Evolutionary conservation across 257 asterid genomes (phyloP).

Genomic region (Solanum appendiculatum): DNA sequence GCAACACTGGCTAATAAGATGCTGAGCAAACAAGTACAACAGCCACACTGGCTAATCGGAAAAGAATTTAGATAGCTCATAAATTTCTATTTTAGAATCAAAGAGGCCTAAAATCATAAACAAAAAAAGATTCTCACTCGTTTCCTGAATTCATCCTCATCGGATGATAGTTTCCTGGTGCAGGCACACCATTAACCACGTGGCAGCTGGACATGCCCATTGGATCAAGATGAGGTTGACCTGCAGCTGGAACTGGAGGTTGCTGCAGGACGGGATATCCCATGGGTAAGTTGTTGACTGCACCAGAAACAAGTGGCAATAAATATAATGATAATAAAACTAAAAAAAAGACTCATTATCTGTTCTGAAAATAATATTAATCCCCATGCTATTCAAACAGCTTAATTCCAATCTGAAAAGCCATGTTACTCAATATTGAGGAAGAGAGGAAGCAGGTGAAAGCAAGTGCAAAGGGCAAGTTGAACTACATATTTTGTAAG

Average conservation of each 20-base stretch:
- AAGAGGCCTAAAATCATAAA: not conserved
- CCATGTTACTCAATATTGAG: not conserved
- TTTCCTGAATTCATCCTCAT: slow-evolving; percentile 83
- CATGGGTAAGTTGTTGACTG: slow-evolving; percentile 91
- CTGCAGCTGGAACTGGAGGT: slow-evolving; percentile 55
- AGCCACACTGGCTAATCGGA: not conserved
- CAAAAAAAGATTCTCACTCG: slow-evolving; percentile 44
- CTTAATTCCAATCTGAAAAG: not conserved
- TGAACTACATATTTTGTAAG: not conserved
- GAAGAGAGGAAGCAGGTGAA: not conserved
- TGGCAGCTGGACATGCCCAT: slow-evolving; percentile 68
- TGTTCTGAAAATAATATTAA: not conserved
- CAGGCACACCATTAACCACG: slow-evolving; percentile 86
- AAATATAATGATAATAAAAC: slow-evolving; percentile 14
- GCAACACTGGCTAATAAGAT: not conserved
- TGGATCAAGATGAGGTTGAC: slow-evolving; percentile 77
- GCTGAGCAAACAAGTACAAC: not conserved
- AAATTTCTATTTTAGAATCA: not conserved
- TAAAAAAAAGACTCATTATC: not conserved
- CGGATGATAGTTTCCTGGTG: slow-evolving; percentile 72
- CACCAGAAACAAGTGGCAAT: slow-evolving; percentile 45
- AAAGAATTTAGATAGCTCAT: not conserved
- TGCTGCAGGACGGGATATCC: slow-evolving; percentile 91
- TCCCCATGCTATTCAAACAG: not conserved
- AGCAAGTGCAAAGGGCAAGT: not conserved